phyloP scores from a whole-genome alignment of 768 basidiomycete genomes.

The Auriscalpium microsporum region DNA sequence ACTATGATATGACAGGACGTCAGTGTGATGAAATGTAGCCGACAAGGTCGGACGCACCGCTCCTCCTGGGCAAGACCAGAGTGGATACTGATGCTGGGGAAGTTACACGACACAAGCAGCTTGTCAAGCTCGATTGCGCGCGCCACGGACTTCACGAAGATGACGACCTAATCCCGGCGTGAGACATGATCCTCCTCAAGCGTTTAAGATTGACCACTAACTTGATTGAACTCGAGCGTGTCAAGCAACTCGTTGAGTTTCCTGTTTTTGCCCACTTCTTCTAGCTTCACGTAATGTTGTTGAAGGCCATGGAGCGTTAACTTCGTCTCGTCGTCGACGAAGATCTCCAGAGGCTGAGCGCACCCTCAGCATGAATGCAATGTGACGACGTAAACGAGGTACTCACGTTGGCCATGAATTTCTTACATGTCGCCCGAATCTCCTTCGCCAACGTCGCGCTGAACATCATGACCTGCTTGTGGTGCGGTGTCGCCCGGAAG shows the following conservation, averaged over 20 bases:
- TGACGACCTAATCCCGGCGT: slow-evolving; percentile 69
- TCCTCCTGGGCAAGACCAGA: slow-evolving; percentile 93
- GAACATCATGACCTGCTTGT: slow-evolving; percentile 99
- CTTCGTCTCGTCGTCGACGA: slow-evolving; percentile 99
- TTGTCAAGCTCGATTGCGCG: slow-evolving; percentile 96
- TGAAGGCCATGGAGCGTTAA: slow-evolving; percentile 95
- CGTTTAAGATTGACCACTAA: slow-evolving; percentile 23
- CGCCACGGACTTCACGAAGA: slow-evolving; percentile 97
- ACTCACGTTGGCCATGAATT: slow-evolving; percentile 98
- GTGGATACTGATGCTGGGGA: slow-evolving; percentile 96
- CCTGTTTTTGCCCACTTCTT: slow-evolving; percentile 92
- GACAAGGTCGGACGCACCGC: slow-evolving; percentile 49
- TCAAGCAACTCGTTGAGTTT: slow-evolving; percentile 95
- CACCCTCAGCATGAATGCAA: slow-evolving; percentile 3
- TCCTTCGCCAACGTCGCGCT: slow-evolving; percentile 97
- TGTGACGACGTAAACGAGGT: not conserved
- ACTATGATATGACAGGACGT: slow-evolving; percentile 30
- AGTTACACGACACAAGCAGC: slow-evolving; percentile 92
- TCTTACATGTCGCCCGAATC: slow-evolving; percentile 95
- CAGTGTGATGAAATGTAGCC: slow-evolving; percentile 2
- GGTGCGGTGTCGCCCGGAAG: slow-evolving; percentile 96
- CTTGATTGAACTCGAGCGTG: slow-evolving; percentile 97
- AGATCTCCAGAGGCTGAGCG: slow-evolving; percentile 90
- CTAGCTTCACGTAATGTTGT: slow-evolving; percentile 96
- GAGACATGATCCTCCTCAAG: not conserved